These are phyloP conservation scores for Croton setiger DNA, from an alignment of 441 rosid species.

Conservation along the genomic window DNA sequence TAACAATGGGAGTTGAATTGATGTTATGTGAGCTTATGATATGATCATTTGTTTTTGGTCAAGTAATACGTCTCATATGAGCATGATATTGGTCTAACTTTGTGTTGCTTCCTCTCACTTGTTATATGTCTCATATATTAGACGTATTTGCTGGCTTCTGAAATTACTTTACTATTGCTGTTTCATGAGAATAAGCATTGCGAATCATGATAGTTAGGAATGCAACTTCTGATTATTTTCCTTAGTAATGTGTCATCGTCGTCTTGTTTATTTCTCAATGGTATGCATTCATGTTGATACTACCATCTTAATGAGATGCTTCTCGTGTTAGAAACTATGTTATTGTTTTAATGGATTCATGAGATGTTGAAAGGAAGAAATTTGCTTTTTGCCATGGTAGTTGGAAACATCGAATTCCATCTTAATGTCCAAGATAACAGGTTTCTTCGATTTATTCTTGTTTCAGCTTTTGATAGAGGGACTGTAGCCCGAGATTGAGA, in stretches of 20 bases:
- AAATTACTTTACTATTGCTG: conserved; percentile 1
- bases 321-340: background rate
- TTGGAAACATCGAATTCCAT: background rate
- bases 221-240: background rate
- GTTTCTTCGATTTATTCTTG: background rate
- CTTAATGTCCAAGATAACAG: background rate
- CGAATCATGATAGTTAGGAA: background rate
- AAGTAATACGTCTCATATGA: background rate
- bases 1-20: background rate
- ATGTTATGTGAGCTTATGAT: background rate
- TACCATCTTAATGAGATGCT: background rate
- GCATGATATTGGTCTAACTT: background rate
- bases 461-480: background rate
- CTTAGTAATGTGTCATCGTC: background rate
- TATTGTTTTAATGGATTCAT: background rate
- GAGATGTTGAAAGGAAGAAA: background rate
- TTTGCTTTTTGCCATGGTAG: background rate
- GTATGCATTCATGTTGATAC: background rate
- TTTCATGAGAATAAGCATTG: background rate
- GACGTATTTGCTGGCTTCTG: background rate
- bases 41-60: background rate
- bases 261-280: background rate
- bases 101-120: background rate
- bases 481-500: background rate
- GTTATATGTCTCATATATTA: background rate